phyloP scores from a whole-genome alignment of 139 green algal species.

The Dunaliella primolecta region DNA sequence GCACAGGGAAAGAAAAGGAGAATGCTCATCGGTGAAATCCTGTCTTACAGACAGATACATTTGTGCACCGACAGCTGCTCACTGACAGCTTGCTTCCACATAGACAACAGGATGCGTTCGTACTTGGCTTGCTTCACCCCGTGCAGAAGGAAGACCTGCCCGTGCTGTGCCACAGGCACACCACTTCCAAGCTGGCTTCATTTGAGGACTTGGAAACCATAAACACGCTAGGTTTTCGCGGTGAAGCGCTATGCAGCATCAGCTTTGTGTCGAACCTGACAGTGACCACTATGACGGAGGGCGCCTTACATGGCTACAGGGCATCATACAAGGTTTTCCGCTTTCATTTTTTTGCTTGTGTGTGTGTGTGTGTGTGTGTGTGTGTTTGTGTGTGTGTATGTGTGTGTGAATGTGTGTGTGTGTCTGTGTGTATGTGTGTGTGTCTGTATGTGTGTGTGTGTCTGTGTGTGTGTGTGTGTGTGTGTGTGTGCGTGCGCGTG shows the following conservation, averaged over 20 bases:
- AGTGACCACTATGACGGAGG: slow-evolving; percentile 86
- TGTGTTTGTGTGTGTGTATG: background rate
- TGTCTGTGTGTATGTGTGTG: no score
- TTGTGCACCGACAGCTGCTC: no score
- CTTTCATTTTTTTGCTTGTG: background rate
- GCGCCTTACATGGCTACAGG: slow-evolving; percentile 58
- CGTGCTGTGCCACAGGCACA: slow-evolving; percentile 75
- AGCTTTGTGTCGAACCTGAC: slow-evolving; percentile 87
- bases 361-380: background rate
- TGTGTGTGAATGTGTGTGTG: no score
- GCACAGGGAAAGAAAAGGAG: no score
- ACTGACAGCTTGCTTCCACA: no score
- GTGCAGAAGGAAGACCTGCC: slow-evolving; percentile 78
- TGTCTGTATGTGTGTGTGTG: background rate
- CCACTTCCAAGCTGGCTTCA: slow-evolving; percentile 88
- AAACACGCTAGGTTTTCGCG: slow-evolving; percentile 89
- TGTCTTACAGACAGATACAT: no score
- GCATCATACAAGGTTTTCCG: slow-evolving; percentile 47
- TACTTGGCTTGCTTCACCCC: no score
- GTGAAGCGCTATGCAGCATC: slow-evolving; percentile 91
- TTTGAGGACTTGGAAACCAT: slow-evolving; percentile 90
- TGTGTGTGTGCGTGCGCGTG: background rate
- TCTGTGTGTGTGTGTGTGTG: background rate
- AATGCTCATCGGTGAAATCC: no score
- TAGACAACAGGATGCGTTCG: no score